These are phyloP conservation scores for Discostella pseudostelligera DNA, from an alignment of 108 stramenopile genomes.

Conservation along the genomic window DNA sequence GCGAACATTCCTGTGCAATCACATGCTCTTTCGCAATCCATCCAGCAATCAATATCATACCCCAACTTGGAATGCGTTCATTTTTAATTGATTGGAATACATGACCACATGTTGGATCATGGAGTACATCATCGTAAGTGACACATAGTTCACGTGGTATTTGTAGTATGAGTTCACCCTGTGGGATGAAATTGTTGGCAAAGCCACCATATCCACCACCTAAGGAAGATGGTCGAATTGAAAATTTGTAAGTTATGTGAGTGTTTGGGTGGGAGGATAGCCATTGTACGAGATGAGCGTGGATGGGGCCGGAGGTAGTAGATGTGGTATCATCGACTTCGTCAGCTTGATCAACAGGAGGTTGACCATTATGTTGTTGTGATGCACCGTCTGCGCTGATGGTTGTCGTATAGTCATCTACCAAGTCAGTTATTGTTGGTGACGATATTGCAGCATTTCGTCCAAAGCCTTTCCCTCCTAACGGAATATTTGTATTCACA, in stretches of 20 bases:
- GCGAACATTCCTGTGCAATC: background rate
- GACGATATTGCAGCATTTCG: background rate
- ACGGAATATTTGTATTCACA: background rate
- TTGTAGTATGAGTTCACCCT: conserved; percentile 58
- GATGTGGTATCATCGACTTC: background rate
- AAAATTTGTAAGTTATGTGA: conserved; percentile 37
- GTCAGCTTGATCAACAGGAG: background rate
- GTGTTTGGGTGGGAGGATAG: conserved; percentile 15
- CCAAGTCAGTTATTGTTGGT: background rate
- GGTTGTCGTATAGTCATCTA: no score
- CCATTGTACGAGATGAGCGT: conserved; percentile 26
- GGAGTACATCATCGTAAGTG: conserved; percentile 53
- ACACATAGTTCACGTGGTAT: conserved; percentile 64
- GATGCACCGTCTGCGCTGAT: no score
- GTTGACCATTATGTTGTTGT: no score
- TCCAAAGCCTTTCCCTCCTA: background rate
- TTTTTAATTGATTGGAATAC: conserved; percentile 48
- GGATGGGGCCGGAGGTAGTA: background rate
- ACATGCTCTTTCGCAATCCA: conserved; percentile 72
- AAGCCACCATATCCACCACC: conserved; percentile 67
- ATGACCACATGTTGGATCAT: conserved; percentile 47
- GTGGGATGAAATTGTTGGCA: conserved; percentile 29
- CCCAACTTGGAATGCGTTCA: conserved; percentile 51
- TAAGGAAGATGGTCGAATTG: conserved; percentile 20
- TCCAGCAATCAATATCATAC: conserved; percentile 64